Evolutionary conservation across 139 green algal genomes (phyloP).

Genomic region (Axilococcus clingmanii): DNA sequence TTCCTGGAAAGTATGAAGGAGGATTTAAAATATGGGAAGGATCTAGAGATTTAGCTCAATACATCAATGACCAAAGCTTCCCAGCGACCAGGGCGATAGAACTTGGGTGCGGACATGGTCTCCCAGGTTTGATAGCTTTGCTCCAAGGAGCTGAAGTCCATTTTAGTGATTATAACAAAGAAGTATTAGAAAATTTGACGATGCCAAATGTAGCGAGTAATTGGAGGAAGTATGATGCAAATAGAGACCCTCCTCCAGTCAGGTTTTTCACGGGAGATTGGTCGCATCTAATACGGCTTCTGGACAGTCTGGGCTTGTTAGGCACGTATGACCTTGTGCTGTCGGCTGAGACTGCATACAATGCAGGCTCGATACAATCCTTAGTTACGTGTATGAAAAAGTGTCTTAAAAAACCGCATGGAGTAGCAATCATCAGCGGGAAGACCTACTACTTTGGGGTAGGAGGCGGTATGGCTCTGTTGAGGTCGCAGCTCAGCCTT

Average conservation of each 20-base stretch:
- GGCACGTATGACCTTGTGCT: slow-evolving; percentile 70
- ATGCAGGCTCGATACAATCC: slow-evolving; percentile 27
- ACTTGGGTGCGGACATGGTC: slow-evolving; percentile 82
- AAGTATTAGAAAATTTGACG: slow-evolving; percentile 4
- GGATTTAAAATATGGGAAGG: slow-evolving; percentile 94
- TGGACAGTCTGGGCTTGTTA: slow-evolving; percentile 21
- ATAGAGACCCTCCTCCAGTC: not conserved
- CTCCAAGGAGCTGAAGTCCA: slow-evolving; percentile 37
- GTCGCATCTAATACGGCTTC: slow-evolving; percentile 23
- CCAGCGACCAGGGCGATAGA: slow-evolving; percentile 66
- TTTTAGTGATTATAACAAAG: slow-evolving; percentile 18
- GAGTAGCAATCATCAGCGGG: slow-evolving; percentile 65
- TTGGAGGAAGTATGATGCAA: no score
- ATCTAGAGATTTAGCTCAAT: slow-evolving; percentile 58
- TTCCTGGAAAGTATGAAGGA: slow-evolving; percentile 33
- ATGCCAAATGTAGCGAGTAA: slow-evolving; percentile 1
- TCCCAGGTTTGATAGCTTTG: slow-evolving; percentile 72
- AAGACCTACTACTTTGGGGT: slow-evolving; percentile 98
- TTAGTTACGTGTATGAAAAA: slow-evolving; percentile 61
- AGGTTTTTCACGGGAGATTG: slow-evolving; percentile 62
- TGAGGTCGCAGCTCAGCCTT: slow-evolving; percentile 39
- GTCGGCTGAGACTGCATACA: slow-evolving; percentile 78
- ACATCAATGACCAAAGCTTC: slow-evolving; percentile 26
- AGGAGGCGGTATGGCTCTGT: slow-evolving; percentile 67
- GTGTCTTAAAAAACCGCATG: slow-evolving; percentile 23